Evolutionary conservation across 306 rosid genomes (phyloP).

Genomic region (Quercus berberidifolia): DNA sequence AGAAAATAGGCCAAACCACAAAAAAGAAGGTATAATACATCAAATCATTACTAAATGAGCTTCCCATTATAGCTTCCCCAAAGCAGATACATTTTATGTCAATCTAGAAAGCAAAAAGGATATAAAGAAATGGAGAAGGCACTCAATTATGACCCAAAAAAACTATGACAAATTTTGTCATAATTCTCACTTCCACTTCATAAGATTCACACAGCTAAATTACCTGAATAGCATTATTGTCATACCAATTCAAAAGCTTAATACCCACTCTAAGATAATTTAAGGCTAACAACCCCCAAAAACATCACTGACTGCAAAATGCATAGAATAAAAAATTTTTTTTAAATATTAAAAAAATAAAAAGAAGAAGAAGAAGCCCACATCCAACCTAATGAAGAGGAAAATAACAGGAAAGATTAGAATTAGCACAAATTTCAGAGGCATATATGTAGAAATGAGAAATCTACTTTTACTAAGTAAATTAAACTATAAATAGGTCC

Average conservation of each 20-base stretch:
- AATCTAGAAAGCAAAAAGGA: too few species aligned
- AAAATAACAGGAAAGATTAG: not conserved
- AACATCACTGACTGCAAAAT: not conserved
- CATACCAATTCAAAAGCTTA: not conserved
- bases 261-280: not conserved
- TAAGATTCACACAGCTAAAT: not conserved
- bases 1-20: not conserved
- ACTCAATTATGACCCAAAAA: not conserved
- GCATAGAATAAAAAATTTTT: not conserved
- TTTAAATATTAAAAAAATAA: not conserved
- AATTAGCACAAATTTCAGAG: not conserved
- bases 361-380: not conserved
- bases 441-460: not conserved
- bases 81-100: not conserved
- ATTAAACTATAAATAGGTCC: not conserved
- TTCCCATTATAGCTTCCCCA: not conserved
- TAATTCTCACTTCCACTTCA: slow-evolving; percentile 9
- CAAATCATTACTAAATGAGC: not conserved
- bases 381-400: not conserved
- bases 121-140: not conserved
- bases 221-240: not conserved
- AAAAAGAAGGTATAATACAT: not conserved
- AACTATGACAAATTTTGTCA: not conserved
- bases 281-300: not conserved
- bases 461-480: not conserved